Evolutionary conservation across 305 asterid species (phyloP).

Genomic region (Solanum hybrid): DNA sequence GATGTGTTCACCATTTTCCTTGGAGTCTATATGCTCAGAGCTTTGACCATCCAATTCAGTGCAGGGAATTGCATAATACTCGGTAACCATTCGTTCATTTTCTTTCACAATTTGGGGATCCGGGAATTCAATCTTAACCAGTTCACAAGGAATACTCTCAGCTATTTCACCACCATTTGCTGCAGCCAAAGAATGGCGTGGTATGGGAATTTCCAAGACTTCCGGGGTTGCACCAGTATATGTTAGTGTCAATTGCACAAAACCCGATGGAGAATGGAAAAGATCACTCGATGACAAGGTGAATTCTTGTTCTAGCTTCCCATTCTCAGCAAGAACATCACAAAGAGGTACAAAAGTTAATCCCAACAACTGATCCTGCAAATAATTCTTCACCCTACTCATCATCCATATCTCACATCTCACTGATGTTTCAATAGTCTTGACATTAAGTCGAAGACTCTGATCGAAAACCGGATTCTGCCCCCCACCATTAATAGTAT

Average conservation of each 20-base stretch:
- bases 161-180: slow-evolving; percentile 22
- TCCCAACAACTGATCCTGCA: slow-evolving; percentile 90
- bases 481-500: slow-evolving; percentile 86
- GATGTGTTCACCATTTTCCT: not conserved
- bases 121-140: slow-evolving; percentile 82
- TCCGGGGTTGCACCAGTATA: slow-evolving; percentile 60
- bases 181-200: slow-evolving; percentile 22
- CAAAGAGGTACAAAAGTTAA: slow-evolving; percentile 78
- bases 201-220: slow-evolving; percentile 44
- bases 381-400: slow-evolving; percentile 84
- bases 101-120: slow-evolving; percentile 74
- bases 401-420: slow-evolving; percentile 98
- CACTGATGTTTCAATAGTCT: slow-evolving; percentile 61
- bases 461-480: slow-evolving; percentile 77
- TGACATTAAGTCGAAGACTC: slow-evolving; percentile 40
- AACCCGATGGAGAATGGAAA: slow-evolving; percentile 93
- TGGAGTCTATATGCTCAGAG: slow-evolving; percentile 20
- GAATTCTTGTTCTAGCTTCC: slow-evolving; percentile 71
- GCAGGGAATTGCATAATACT: slow-evolving; percentile 60
- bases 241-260: slow-evolving; percentile 59
- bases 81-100: slow-evolving; percentile 79
- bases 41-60: slow-evolving; percentile 42
- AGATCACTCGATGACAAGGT: slow-evolving; percentile 86
- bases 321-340: slow-evolving; percentile 46
- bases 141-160: slow-evolving; percentile 29